Conservation (phyloP, 139 green algal genomes). For the Chara braunii region DNA sequence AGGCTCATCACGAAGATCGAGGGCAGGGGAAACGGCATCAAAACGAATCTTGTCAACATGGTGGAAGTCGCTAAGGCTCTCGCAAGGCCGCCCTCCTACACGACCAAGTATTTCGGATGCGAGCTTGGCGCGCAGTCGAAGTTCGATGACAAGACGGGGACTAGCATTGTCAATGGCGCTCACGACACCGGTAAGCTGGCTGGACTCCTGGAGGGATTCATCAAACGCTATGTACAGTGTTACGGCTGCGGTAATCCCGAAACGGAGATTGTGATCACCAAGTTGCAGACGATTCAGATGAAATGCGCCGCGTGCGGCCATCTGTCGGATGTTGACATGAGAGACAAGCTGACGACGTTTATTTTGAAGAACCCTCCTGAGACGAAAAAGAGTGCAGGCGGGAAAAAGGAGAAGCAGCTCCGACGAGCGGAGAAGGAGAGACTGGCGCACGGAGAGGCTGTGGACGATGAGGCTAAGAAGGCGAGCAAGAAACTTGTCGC, state of each 20-base stretch:
- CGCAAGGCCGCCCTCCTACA: constrained; percentile 83
- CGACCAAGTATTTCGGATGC: constrained; percentile 91
- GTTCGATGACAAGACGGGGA: constrained; percentile 81
- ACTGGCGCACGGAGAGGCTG: constrained; percentile 38
- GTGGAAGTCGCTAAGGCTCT: constrained; percentile 96
- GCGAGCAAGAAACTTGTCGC: constrained; percentile 21
- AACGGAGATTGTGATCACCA: constrained; percentile 82
- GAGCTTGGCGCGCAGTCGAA: constrained; percentile 96
- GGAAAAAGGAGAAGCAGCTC: constrained; percentile 17
- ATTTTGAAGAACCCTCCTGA: constrained; percentile 97
- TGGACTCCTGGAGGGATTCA: constrained; percentile 90
- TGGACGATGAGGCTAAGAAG: constrained; percentile 41
- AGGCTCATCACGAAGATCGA: constrained; percentile 90
- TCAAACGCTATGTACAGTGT: constrained; percentile 99
- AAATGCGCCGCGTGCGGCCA: constrained; percentile 87
- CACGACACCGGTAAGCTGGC: constrained; percentile 66
- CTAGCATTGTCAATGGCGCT: constrained; percentile 90
- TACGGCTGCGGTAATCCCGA: constrained; percentile 96
- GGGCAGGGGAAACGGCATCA: constrained; percentile 95
- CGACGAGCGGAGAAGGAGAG: constrained; percentile 45
- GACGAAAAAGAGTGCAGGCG: constrained; percentile 65
- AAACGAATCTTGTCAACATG: constrained; percentile 98
- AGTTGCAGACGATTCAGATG: constrained; percentile 78
- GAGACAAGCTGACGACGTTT: constrained; percentile 96
- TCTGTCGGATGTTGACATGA: constrained; percentile 83